Percentiles rank a stretch among this genome's conserved stretches.
These are phyloP conservation scores for Fulvia fulva DNA, from an alignment of 2,329 filamentous ascomycete species.

Conservation along the genomic window DNA sequence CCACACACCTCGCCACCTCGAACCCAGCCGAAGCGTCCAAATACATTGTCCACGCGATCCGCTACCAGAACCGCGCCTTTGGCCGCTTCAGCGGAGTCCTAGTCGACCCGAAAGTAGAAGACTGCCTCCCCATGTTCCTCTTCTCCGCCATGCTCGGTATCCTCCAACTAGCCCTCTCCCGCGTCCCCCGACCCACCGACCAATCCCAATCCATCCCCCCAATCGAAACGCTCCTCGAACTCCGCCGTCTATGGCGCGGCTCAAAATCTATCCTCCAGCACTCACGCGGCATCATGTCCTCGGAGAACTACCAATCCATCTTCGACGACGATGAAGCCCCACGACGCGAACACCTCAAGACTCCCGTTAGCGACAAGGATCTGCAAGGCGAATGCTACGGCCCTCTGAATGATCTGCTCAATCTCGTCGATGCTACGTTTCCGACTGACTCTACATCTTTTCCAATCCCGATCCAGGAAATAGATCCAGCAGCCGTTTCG, in stretches of 20 bases:
- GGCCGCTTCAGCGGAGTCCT: slow-evolving; percentile 1
- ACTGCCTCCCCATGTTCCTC: slow-evolving; percentile 5
- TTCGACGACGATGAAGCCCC: not conserved
- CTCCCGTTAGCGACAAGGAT: not conserved
- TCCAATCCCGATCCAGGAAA: not conserved
- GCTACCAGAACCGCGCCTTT: slow-evolving; percentile 10
- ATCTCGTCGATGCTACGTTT: not conserved
- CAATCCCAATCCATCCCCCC: not conserved
- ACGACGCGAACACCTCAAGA: not conserved
- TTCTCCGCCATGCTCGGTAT: slow-evolving; percentile 4
- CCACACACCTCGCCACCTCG: slow-evolving; percentile 6
- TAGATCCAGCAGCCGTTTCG: not conserved
- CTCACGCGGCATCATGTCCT: not conserved
- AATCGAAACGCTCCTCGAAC: not conserved
- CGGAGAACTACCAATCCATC: not conserved
- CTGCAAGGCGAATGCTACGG: not conserved
- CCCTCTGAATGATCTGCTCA: not conserved
- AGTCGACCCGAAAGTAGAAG: not conserved
- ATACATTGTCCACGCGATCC: slow-evolving; percentile 4
- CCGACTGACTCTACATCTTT: not conserved
- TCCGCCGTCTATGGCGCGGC: not conserved
- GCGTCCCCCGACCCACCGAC: not conserved
- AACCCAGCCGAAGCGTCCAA: not conserved
- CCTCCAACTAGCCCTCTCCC: not conserved
- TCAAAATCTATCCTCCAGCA: slow-evolving; percentile 2